Base-by-base conservation (phyloP, 441 rosid species). In the Pelargonium cotyledonis region DNA sequence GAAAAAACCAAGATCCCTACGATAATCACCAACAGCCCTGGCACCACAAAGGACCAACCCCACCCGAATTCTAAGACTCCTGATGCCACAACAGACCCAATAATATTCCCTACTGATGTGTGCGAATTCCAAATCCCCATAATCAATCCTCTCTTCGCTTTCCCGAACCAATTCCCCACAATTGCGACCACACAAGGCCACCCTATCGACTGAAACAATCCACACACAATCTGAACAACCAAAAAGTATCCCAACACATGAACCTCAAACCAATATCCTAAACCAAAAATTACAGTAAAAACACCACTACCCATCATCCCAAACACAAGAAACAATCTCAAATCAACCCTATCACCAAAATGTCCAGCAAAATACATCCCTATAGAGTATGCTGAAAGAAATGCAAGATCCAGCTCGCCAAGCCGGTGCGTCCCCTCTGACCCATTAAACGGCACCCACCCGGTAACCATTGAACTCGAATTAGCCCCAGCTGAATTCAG, bases 11-110 rank as follows among this genome's bases (percentile, higher is more conserved):
- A 70, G 58, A 78, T 2, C 14, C 88, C 95, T 68, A 83, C 84
- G 2, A 86, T 61, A 57, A 91, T 88, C 65, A 91, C 83, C 76
- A 91, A 65, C 74, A 80, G 5, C 16, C 96, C 97, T 6, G 97
- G 96, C 76, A 89, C 76, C 44, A 80, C 75, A 78, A 94, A 94
- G 7, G 99, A 89, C 99, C 99, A 94, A n/a, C 99, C 99, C 99
- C 99, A 94, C n/a, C 99, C 97, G 51, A 73, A 85, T 75, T 88
- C 96, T 76, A 94, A 80, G 60, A 83, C 88, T 1, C 85, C 85
- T 1, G 97, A 87, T 19, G 97, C 95, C 38, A 86, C 60, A 65
- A 94, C 87, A 1, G 97, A 91, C 2, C 99, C 96, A 44, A 91
- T 68, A 62, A 94, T 87, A 64, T 94, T 94, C 8, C 97, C 98